These are phyloP conservation scores for Tolypocladium paradoxum DNA, from an alignment of 2,329 filamentous ascomycete species.

Conservation along the genomic window DNA sequence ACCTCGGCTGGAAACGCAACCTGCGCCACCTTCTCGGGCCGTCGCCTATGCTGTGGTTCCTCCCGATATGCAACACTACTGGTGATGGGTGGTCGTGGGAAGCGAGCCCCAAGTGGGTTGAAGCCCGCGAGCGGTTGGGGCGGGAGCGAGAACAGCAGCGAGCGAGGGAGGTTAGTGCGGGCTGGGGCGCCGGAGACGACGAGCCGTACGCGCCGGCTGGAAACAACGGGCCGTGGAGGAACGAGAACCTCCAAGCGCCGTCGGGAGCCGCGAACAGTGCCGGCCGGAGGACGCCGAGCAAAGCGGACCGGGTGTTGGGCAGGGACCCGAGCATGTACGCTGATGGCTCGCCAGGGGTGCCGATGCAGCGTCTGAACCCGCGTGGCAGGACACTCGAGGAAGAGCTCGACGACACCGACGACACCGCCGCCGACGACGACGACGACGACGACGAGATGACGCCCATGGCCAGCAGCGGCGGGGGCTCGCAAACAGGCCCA, in stretches of 20 bases:
- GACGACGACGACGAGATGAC: slow-evolving; percentile 20
- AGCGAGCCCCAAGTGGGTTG: slow-evolving; percentile 66
- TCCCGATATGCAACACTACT: slow-evolving; percentile 76
- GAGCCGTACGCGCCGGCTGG: not conserved
- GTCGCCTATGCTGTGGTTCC: slow-evolving; percentile 58
- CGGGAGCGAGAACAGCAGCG: slow-evolving; percentile 48
- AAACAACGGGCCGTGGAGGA: not conserved
- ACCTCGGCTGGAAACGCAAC: slow-evolving; percentile 76
- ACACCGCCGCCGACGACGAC: slow-evolving; percentile 20
- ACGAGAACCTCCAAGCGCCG: not conserved
- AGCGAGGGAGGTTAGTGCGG: slow-evolving; percentile 52
- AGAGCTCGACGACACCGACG: slow-evolving; percentile 29
- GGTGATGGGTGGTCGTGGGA: slow-evolving; percentile 96
- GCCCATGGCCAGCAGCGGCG: not conserved
- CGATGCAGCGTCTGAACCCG: slow-evolving; percentile 36
- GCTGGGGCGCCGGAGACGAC: slow-evolving; percentile 44
- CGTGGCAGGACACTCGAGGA: slow-evolving; percentile 33
- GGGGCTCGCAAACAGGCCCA: not conserved
- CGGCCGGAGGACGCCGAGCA: slow-evolving; percentile 33
- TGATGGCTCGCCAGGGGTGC: slow-evolving; percentile 33
- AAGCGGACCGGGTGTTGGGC: slow-evolving; percentile 48
- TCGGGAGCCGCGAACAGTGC: slow-evolving; percentile 5
- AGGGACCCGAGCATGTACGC: slow-evolving; percentile 45
- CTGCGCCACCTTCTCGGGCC: slow-evolving; percentile 72
- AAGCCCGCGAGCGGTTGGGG: slow-evolving; percentile 54